Base-by-base conservation (phyloP, 2,329 filamentous ascomycete species). In the Phialophora macrospora region DNA sequence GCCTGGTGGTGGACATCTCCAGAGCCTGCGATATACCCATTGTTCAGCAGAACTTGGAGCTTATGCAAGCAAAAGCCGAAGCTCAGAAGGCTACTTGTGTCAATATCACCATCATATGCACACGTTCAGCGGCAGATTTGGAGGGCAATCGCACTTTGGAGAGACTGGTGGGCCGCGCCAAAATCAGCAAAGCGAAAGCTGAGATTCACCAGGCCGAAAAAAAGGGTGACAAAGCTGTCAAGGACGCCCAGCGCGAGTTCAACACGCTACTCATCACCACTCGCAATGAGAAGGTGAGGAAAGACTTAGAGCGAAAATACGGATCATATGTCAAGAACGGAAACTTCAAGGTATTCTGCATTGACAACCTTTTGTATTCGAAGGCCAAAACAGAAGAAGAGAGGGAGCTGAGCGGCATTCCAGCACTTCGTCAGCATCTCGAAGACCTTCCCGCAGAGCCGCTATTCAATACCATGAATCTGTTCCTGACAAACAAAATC, bases 311-410 rank as follows among this genome's bases (percentile, higher is more conserved):
- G 38, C 17, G 38, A 44, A 44, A 44, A n/a, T 44, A 44, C 2
- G 38, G 38, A n/a, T 44, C 38, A n/a, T 44, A 44, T 8, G 38
- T 44, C 17, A n/a, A 44, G 38, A 44, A 44, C 38, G 38, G 38
- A 44, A 44, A 44, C 6, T 44, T 44, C 38, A 44, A 44, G 14
- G 38, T 44, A 17, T 44, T 44, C 38, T 44, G 38, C 38, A 44
- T 44, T n/a, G 38, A 44, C 38, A 44, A 44, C 14, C 1, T 7
- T 44, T 20, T 44, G 38, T 44, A 44, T 17, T 44, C 17, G 17
- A 44, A n/a, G 38, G 38, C 38, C 38, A 44, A 44, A n/a, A 44
- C 38, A 44, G 38, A 44, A 44, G 38, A n/a, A n/a, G 38, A 44
- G 38, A 44, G 17, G 6, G 38, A 44, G 17, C 38, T 44, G 7